Percentiles rank a stretch among this genome's conserved stretches.
Conservation (phyloP, 1,284 basidiomycete genomes). For the Irpex sp. region DNA sequence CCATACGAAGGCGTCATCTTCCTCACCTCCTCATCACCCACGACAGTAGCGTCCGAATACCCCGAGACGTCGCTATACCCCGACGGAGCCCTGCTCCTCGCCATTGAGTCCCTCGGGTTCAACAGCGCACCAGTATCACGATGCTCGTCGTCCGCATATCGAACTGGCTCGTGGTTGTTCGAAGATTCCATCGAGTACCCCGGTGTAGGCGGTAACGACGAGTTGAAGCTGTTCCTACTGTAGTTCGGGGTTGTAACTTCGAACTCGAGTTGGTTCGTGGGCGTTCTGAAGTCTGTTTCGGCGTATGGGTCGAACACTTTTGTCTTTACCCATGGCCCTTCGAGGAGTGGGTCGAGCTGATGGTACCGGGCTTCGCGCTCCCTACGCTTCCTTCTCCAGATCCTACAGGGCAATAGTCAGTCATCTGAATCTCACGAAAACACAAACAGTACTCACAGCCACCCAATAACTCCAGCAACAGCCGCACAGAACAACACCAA, state of each 20-base stretch:
- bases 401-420: neutral
- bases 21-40: neutral
- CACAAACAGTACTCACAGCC: constrained; percentile 4
- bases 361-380: constrained; percentile 3
- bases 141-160: neutral
- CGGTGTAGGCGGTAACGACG: neutral
- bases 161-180: neutral
- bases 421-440: neutral
- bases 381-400: constrained; percentile 6
- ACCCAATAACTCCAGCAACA: constrained; percentile 1
- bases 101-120: neutral
- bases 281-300: constrained; percentile 4
- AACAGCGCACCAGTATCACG: neutral
- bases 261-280: neutral
- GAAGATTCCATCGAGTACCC: neutral
- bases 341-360: neutral
- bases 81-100: neutral
- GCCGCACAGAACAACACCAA: neutral
- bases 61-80: neutral
- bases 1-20: neutral
- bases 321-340: neutral
- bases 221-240: neutral
- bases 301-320: constrained; percentile 8
- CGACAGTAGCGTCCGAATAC: neutral
- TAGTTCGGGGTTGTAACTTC: neutral